Evolutionary conservation across 1,284 basidiomycete genomes (phyloP).

Genomic region (Fomes fomentarius): DNA sequence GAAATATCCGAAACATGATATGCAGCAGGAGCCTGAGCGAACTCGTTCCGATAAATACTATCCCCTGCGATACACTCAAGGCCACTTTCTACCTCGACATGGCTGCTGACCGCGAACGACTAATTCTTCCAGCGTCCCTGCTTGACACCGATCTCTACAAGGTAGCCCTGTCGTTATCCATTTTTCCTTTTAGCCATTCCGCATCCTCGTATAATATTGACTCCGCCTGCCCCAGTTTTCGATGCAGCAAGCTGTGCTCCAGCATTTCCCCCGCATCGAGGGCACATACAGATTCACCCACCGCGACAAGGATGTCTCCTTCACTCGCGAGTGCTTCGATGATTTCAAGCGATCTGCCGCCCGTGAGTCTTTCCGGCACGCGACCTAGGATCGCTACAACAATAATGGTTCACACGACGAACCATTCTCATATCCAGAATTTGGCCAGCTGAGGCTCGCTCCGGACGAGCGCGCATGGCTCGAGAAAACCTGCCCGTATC

Average conservation of each 20-base stretch:
- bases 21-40: too few relatives aligned
- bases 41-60: too few relatives aligned
- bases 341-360: slow-evolving; percentile 66
- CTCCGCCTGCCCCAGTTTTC: slow-evolving; percentile 58
- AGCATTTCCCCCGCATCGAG: slow-evolving; percentile 74
- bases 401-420: too few relatives aligned
- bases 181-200: too few relatives aligned
- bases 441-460: slow-evolving; percentile 66
- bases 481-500: slow-evolving; percentile 72
- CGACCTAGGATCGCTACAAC: too few relatives aligned
- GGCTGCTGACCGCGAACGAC: not conserved
- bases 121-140: slow-evolving; percentile 59
- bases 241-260: slow-evolving; percentile 94
- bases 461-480: slow-evolving; percentile 75
- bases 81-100: too few relatives aligned
- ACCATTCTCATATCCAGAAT: slow-evolving; percentile 59
- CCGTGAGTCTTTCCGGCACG: slow-evolving; percentile 50
- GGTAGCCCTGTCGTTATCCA: too few relatives aligned
- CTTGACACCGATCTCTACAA: slow-evolving; percentile 98
- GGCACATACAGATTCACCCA: slow-evolving; percentile 89
- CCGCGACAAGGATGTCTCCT: slow-evolving; percentile 71
- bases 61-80: too few relatives aligned
- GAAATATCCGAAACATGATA: not conserved
- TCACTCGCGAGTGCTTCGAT: slow-evolving; percentile 73
- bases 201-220: not conserved